phyloP scores from a whole-genome alignment of 306 rosid species.

The Mucuna pruriens region DNA sequence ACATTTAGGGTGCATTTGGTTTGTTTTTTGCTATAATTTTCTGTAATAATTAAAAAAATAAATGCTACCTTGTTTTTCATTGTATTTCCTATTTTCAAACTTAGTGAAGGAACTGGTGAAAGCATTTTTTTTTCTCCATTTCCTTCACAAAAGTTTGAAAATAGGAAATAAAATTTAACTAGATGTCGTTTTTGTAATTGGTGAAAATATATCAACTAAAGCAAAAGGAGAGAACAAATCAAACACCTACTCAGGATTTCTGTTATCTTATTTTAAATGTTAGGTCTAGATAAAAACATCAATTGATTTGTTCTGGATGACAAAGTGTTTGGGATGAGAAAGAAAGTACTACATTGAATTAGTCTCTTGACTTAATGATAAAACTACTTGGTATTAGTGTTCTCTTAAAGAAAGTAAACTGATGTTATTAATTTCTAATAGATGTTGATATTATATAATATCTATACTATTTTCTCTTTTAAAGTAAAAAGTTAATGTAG shows the following conservation, averaged over 20 bases:
- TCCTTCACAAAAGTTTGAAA: not conserved
- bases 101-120: not conserved
- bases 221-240: not conserved
- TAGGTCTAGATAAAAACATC: not conserved
- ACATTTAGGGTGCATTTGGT: not conserved
- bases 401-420: not conserved
- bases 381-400: not conserved
- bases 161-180: not conserved
- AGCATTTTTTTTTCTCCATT: not conserved
- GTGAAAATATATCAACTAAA: not conserved
- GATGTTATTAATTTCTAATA: not conserved
- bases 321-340: not conserved
- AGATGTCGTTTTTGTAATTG: not conserved
- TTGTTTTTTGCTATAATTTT: not conserved
- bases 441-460: not conserved
- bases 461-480: not conserved
- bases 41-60: not conserved
- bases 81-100: not conserved
- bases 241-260: not conserved
- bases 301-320: not conserved
- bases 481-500: not conserved
- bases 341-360: not conserved
- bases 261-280: conserved; percentile 9
- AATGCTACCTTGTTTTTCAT: not conserved
- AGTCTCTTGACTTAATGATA: not conserved